Base-by-base conservation (phyloP, 345 rosid species). In the Dimocarpus longan region DNA sequence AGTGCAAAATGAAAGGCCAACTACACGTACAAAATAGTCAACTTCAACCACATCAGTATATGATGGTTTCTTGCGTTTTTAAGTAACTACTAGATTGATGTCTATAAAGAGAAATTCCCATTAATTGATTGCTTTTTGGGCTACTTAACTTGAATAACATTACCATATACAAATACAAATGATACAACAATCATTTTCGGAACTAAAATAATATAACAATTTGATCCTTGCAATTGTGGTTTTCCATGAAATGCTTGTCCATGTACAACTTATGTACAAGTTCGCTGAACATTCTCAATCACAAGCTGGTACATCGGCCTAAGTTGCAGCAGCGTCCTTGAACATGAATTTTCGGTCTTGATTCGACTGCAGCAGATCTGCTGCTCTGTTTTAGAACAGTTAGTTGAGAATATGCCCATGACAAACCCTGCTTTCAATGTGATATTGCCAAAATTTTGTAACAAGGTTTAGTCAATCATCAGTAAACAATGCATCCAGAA, bases 401-500 rank as follows among this genome's bases (percentile, higher is more conserved):
- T 52, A 70, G 43, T 44, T 71, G 56, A 54, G 57, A 39, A 66
- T 54, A 69, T 64, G 44, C 21, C 64, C 18, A 18, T 39, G 75
- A 66, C 75, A 43, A 57, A 70, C 6, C 46, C 32, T 70, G 59
- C 21, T 22, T 12, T n/a, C 66, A 19, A 68, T 8, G 67, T 81
- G 26, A 16, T 9, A 70, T 54, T 24, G 68, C 46, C 68, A 60
- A 78, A 76, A 24, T 7, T 65, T 70, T 57, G n/a, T 15, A 18
- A 24, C 68, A 16, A 13, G 22, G 10, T 56, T 56, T 66, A 50
- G 73, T 88, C 84, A 86, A 22, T 84, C 89, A 67, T 86, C 81
- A 52, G 42, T 43, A 84, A 89, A 96, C 88, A 93, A 80, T 73
- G 88, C 80, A 71, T 86, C 89, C 44, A 96, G 82, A 78, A 91